Evolutionary conservation across 768 basidiomycete genomes (phyloP).

Genomic region (Amanita subjunquillea): DNA sequence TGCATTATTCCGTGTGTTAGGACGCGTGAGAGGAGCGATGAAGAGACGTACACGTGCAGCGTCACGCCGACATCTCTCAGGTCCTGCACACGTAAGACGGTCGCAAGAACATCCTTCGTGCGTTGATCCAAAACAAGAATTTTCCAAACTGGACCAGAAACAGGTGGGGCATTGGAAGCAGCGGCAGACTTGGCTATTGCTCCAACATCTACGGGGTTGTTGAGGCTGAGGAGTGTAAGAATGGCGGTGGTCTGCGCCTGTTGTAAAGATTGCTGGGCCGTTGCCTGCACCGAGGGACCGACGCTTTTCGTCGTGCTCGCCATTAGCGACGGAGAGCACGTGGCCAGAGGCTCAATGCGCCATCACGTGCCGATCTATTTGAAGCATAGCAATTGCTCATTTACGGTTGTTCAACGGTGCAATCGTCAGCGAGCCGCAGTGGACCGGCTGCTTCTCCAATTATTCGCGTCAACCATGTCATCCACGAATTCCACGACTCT

Average conservation of each 20-base stretch:
- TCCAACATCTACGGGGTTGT: slow-evolving; percentile 40
- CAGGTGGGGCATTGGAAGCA: slow-evolving; percentile 38
- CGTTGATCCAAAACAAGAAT: slow-evolving; percentile 90
- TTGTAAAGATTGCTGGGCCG: slow-evolving; percentile 57
- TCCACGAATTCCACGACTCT: slow-evolving; percentile 10
- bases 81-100: slow-evolving; percentile 91
- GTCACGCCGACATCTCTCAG: slow-evolving; percentile 95
- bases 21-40: not conserved
- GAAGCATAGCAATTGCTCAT: not conserved
- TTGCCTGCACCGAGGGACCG: slow-evolving; percentile 12
- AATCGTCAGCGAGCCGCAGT: not conserved
- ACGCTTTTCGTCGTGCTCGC: slow-evolving; percentile 16
- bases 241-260: slow-evolving; percentile 83
- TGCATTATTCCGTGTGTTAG: not conserved
- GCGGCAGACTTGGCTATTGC: slow-evolving; percentile 27
- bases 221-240: slow-evolving; percentile 79
- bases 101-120: slow-evolving; percentile 94
- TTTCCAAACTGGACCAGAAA: slow-evolving; percentile 83
- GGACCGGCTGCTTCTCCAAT: not conserved
- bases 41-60: slow-evolving; percentile 77
- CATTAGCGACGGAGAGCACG: slow-evolving; percentile 14
- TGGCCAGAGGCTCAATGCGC: not conserved
- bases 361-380: not conserved
- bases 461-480: slow-evolving; percentile 1
- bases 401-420: not conserved